Base-by-base conservation (phyloP, 2,329 filamentous ascomycete genomes). In the Alternaria arbusti region DNA sequence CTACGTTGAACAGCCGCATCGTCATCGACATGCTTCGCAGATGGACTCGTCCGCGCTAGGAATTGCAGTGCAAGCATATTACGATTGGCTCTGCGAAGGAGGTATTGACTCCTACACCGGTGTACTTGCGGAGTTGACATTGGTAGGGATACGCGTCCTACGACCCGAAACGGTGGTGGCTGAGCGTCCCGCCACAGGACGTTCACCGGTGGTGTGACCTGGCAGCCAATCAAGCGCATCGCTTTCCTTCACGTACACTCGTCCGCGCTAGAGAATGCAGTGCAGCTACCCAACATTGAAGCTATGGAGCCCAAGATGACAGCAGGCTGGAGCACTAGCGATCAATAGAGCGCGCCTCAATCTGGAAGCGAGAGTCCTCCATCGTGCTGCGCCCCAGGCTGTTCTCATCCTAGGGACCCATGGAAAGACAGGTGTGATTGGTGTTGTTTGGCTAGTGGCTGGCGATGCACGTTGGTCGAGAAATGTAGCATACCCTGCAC, bases 271-370 rank as follows among this genome's bases (percentile, higher is more conserved):
- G 45, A n/a, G 0, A 47, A 25, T 47, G 45, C 45, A 47, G 45
- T 47, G 28, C 28, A 30, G 28, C 26, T 28, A 20, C n/a, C n/a
- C n/a, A n/a, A n/a, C n/a, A n/a, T n/a, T n/a, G n/a, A n/a, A n/a
- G n/a, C n/a, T n/a, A n/a, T n/a, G n/a, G n/a, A n/a, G n/a, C n/a
- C 72, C 70, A 68, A 74, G 45, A 56, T 60, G 54, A 51, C 54
- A 49, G 54, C 65, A 71, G 64, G 68, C 68, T 69, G 63, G 68
- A 57, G 56, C 50, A 30, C 6, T 47, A 60, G 54, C 32, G 50
- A 51, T 71, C 71, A 76, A 74, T 74, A 51, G 65, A 49, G 50
- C 57, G 61, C 69, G 68, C 71, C 66, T 68, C 61, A 61, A 12
- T 49, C 55, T 40, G 46, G 56, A 61, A 63, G 56, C 46, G 52